Evolutionary conservation across 257 asterid genomes (phyloP), one percentile per base, ranked within the genome.

Genomic region (Solanum microdontum): DNA sequence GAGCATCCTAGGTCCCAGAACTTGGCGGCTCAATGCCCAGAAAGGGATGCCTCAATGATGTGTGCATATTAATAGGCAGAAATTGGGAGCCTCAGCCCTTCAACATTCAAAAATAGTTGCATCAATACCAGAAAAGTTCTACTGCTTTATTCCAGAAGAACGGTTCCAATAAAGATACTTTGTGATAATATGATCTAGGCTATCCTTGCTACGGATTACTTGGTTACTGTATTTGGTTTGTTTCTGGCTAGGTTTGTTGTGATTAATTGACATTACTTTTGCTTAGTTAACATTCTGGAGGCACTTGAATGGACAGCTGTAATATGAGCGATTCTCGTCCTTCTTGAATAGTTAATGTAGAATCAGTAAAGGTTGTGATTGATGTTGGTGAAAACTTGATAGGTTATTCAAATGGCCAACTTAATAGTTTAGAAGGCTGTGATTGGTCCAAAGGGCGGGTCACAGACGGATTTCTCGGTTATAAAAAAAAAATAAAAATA

Each of bases 111-210:
- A 88, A 17, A 70, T 58, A 77, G 84, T 23, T 66, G 86, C 45
- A 86, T 37, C 72, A 72, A 85, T 45, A 45, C 40, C 33, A 11
- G 55, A 26, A 43, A 32, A 72, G 5, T 86, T 72, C 24, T 80
- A 40, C 24, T 11, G 26, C 68, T 80, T 43, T 55, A 17, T 97
- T 87, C 98, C 98, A 10, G 93, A 92, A 88, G 99, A 90, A 86
- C 86, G 93, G 83, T 94, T 96, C 99, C 99, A 97, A 91, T 91
- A 95, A 5, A 96, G 94, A 90, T 95, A 93, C 83, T 94, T 92
- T 86, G 85, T 36, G 83, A 90, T 91, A 85, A 95, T 93, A 91
- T 97, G 99, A 87, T 93, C 93, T 37, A 37, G 55, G 19, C 58
- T 48, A 28, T 80, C 66, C 64, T 48, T 45, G 39, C 85, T 26